Conservation (phyloP, 179 eudicot genomes). For the Silene vulgaris region DNA sequence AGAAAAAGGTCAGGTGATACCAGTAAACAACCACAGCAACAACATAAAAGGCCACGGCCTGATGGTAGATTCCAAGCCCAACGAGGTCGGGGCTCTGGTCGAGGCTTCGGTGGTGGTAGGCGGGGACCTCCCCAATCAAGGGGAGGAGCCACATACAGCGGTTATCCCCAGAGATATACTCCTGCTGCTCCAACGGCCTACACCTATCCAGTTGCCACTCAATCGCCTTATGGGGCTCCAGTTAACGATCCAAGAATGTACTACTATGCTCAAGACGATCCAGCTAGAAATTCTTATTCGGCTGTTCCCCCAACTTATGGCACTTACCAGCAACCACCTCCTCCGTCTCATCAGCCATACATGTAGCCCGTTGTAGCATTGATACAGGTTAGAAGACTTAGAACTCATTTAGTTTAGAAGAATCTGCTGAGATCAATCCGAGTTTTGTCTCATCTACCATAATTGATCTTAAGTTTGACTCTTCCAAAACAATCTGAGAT, state of each 20-base stretch:
- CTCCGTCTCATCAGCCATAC: constrained; percentile 32
- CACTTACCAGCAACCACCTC: constrained; percentile 28
- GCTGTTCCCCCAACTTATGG: constrained; percentile 33
- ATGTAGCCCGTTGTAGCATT: constrained; percentile 22
- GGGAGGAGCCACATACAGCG: constrained; percentile 24
- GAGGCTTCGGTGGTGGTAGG: constrained; percentile 24
- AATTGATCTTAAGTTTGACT: not conserved
- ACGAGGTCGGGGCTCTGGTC: constrained; percentile 28
- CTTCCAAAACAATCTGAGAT: not conserved
- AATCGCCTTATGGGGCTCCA: constrained; percentile 34
- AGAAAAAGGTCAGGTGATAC: constrained; percentile 40
- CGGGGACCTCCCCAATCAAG: constrained; percentile 28
- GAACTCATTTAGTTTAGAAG: not conserved
- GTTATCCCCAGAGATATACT: constrained; percentile 27
- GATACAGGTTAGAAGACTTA: not conserved
- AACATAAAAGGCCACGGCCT: constrained; percentile 36
- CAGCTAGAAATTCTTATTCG: constrained; percentile 29
- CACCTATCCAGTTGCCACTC: constrained; percentile 30
- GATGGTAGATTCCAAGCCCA: constrained; percentile 31
- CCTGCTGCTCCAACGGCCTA: constrained; percentile 31
- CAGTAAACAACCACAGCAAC: constrained; percentile 23
- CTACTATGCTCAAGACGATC: constrained; percentile 36
- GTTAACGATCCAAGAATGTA: constrained; percentile 31
- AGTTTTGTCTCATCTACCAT: not conserved
- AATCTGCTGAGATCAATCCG: not conserved